Conservation (phyloP, 208 protist species). For the Herpetomonas tarakana region DNA sequence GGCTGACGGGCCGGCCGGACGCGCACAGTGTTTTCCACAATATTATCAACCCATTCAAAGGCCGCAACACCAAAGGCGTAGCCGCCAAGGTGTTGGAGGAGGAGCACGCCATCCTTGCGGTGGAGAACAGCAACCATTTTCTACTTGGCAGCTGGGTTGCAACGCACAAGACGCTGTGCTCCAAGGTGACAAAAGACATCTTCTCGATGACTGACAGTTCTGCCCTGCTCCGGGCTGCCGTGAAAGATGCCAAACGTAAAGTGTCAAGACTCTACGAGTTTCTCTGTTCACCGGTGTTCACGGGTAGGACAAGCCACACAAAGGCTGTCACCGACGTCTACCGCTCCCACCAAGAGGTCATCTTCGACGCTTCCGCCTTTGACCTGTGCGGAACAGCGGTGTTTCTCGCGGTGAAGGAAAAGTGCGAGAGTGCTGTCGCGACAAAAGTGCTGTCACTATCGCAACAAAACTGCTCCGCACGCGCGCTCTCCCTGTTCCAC, state of each 20-base stretch:
- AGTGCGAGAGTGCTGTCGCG: not conserved
- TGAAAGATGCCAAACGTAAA: too few species aligned
- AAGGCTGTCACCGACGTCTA: too few species aligned
- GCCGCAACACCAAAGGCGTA: not conserved
- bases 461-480: not conserved
- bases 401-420: not conserved
- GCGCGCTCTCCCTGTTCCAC: not conserved
- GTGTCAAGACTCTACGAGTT: too few species aligned
- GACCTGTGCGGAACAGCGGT: not conserved
- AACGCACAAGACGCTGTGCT: not conserved
- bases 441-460: not conserved
- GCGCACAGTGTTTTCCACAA: not conserved
- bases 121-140: not conserved
- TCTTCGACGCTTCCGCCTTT: constrained; percentile 1
- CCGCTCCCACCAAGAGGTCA: not conserved
- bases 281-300: too few species aligned
- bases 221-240: too few species aligned
- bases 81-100: not conserved
- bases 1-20: not conserved
- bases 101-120: not conserved
- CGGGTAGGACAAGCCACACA: too few species aligned
- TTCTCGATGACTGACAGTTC: too few species aligned
- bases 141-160: not conserved
- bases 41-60: not conserved
- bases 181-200: constrained; percentile 7